Conservation (phyloP, 2,329 filamentous ascomycete species). For the Fonsecaea pugnacius region DNA sequence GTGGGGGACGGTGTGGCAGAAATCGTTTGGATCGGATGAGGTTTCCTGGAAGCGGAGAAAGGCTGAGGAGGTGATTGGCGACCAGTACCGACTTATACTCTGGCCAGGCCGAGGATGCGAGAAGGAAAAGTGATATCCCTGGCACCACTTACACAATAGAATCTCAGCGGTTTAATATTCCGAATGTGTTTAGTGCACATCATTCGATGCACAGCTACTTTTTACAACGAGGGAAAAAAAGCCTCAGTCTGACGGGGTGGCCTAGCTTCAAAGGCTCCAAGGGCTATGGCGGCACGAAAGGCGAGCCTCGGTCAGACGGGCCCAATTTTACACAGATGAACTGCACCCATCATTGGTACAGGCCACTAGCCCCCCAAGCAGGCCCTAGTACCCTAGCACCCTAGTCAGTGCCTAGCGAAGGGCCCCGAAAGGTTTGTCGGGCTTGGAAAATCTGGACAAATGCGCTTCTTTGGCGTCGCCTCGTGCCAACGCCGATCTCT, state of each 20-base stretch:
- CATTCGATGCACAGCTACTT: neutral
- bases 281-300: conserved; percentile 11
- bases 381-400: neutral
- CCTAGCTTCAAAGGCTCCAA: neutral
- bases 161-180: neutral
- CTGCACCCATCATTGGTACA: conserved; percentile 1
- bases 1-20: neutral
- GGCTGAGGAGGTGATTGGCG: neutral
- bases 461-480: conserved; percentile 6
- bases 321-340: neutral
- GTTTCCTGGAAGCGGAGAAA: neutral
- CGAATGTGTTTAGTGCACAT: neutral
- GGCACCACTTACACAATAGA: too few species aligned
- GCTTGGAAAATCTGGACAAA: conserved; percentile 10
- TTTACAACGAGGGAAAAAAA: neutral
- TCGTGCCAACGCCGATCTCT: conserved; percentile 16
- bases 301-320: conserved; percentile 13
- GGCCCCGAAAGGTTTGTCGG: neutral
- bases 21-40: conserved; percentile 1
- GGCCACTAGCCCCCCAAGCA: neutral
- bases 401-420: neutral
- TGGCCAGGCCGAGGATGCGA: too few species aligned
- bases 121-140: too few species aligned
- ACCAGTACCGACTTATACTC: too few species aligned
- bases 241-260: conserved; percentile 1